phyloP scores from a whole-genome alignment of 2,329 filamentous ascomycete species.

The Epichloe sibirici region DNA sequence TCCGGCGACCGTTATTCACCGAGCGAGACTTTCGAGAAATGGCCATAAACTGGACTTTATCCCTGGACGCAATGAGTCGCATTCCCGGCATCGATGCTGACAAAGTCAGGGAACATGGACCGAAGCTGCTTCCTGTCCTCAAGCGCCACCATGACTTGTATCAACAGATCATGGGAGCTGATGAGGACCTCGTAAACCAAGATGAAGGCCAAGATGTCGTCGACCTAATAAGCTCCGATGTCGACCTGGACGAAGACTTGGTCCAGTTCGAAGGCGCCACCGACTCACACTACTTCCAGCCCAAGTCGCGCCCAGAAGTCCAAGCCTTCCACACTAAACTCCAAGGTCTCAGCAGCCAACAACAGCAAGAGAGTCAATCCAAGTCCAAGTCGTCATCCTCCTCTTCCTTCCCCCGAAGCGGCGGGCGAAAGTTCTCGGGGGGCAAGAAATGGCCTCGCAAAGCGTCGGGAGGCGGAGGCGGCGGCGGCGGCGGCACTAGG shows the following conservation, averaged over 20 bases:
- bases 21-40: slow-evolving; percentile 60
- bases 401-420: slow-evolving; percentile 15
- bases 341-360: slow-evolving; percentile 17
- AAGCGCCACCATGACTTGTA: slow-evolving; percentile 34
- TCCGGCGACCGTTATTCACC: slow-evolving; percentile 52
- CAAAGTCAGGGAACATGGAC: slow-evolving; percentile 50
- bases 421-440: slow-evolving; percentile 15
- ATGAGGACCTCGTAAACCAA: slow-evolving; percentile 9
- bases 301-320: slow-evolving; percentile 16
- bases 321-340: slow-evolving; percentile 23
- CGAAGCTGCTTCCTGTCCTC: slow-evolving; percentile 47
- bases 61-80: slow-evolving; percentile 45
- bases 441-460: slow-evolving; percentile 19
- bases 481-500: slow-evolving; percentile 16
- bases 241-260: slow-evolving; percentile 25
- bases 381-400: slow-evolving; percentile 14
- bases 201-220: slow-evolving; percentile 31
- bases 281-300: slow-evolving; percentile 36
- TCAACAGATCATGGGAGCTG: slow-evolving; percentile 34
- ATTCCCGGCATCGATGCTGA: slow-evolving; percentile 52
- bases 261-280: slow-evolving; percentile 26
- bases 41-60: slow-evolving; percentile 56
- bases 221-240: slow-evolving; percentile 40
- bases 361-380: slow-evolving; percentile 11
- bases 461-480: slow-evolving; percentile 9